Evolutionary conservation across 768 basidiomycete genomes (phyloP), one percentile per base, ranked within the genome.

Genomic region (Asterophora parasitica): DNA sequence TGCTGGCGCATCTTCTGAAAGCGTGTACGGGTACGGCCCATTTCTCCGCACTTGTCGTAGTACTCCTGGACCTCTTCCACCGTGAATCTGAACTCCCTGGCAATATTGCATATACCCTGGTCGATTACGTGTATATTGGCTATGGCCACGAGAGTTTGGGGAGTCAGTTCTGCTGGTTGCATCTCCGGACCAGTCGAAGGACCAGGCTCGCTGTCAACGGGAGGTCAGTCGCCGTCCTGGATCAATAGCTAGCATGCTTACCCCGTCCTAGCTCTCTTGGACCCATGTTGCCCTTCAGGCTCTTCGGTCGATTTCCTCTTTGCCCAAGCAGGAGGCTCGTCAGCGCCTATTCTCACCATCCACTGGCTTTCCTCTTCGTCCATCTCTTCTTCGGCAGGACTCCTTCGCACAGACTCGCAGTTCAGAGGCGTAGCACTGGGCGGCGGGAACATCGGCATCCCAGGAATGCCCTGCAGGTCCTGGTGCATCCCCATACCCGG

Each of bases 11-110:
- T 86, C 55, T 64, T 76, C 54, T 77, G 77, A 60, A 91, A 90
- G 27, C 85, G 75, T 17, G 52, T 63, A 53, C 77, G 74, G 8
- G 88, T 88, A 40, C 75, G 74, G 30, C 72, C 75, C 75, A 88
- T 79, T 55, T 88, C 85, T 11, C 83, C 82, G 49, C 76, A 83
- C 51, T 74, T 78, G 58, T 88, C 83, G 51, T 88, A 88, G 60
- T 79, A 87, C 58, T 84, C 85, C 58, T 83, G 77, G 11, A 91
- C 87, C 64, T 91, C 88, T 52, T 83, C 82, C 1, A 79, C 61
- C 1, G 85, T 85, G 61, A 91, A 91, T 42, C 81, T 73, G 56
- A 71, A 85, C 31, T 86, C 79, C 30, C 63, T 69, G 6, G 88
- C 86, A 54, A 91, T 88, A 26, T 82, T 78, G 26, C 65, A 64